Evolutionary conservation across 176 grass and related monocot species (phyloP).

Genomic region (Bothriochloa decipiens): DNA sequence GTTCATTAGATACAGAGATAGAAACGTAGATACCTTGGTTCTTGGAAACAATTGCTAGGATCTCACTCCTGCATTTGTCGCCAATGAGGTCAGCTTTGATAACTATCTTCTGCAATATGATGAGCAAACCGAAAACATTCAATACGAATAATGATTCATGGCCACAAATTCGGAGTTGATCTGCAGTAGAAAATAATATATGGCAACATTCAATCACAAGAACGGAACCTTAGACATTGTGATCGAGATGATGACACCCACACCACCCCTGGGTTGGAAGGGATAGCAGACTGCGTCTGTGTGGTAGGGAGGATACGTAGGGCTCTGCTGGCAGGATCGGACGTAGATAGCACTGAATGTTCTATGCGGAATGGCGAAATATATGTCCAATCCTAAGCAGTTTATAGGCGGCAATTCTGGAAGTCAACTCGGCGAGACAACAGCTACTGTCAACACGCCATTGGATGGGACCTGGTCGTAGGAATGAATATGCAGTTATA

Average conservation of each 20-base stretch:
- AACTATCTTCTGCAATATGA: conserved; percentile 54
- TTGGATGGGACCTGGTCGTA: conserved; percentile 39
- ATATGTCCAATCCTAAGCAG: not conserved
- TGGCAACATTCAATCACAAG: not conserved
- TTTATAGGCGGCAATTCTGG: conserved; percentile 11
- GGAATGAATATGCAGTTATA: not conserved
- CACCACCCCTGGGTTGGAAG: not conserved
- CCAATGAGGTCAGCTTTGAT: conserved; percentile 46
- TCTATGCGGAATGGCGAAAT: conserved; percentile 13
- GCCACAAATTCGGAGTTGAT: not conserved
- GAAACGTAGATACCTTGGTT: conserved; percentile 37
- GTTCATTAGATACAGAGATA: not conserved
- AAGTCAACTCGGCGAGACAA: conserved; percentile 15
- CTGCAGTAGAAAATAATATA: not conserved
- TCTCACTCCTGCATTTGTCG: conserved; percentile 41
- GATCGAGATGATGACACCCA: not conserved
- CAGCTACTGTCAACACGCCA: not conserved
- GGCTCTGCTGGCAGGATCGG: not conserved
- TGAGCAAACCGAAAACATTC: not conserved
- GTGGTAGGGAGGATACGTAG: not conserved
- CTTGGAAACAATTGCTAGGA: conserved; percentile 47
- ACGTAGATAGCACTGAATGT: not conserved
- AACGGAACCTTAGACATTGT: conserved; percentile 44
- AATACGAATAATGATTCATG: not conserved
- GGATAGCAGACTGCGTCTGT: not conserved